Evolutionary conservation across 257 asterid species (phyloP), one percentile per base, ranked within the genome.

Genomic region (Solanum bulbocastanum): DNA sequence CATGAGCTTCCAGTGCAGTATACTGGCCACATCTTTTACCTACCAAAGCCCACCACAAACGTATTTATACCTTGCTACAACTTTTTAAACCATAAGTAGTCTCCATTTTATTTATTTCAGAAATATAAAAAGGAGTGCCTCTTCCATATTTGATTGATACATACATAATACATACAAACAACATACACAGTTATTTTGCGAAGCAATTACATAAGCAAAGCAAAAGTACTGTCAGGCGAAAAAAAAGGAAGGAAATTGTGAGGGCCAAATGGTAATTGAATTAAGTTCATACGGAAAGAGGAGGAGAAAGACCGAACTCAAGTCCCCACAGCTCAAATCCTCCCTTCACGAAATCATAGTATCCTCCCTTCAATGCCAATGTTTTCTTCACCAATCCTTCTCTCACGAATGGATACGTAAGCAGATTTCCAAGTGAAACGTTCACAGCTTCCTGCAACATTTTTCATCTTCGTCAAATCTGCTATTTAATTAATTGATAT

Each of bases 321-420:
- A 95, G 98, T 75, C 94, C 92, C 99, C 99, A 96, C 75, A 96
- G 98, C 97, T 96, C 99, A 52, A 95, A 95, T 71, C 91, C 92
- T 87, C 99, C 99, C 39, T 92, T 93, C 79, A 95, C 88, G 37
- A 97, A 97, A 85, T 97, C 98, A 10, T 95, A 97, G 93, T 95
- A 88, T 25, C 96, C 98, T 15, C 98, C 99, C 95, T 94, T 97
- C 12, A 97, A 68, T n/a, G 96, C 93, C 13, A 97, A 94, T 4
- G 99, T 95, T 87, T 92, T 92, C 78, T 97, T 97, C 96, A 94
- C 97, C 93, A 97, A 87, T 14, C 98, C 99, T 0, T 93, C 94
- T 87, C 99, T 90, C 56, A 97, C 99, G 87, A 97, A 97, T 5
- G 99, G 99, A 49, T 97, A 95, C 1, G 98, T 88, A 20, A 95